Evolutionary conservation across 371 early-diverging fungal species (phyloP), one percentile per base, ranked within the genome.

Genomic region (Mucor mucedo): DNA sequence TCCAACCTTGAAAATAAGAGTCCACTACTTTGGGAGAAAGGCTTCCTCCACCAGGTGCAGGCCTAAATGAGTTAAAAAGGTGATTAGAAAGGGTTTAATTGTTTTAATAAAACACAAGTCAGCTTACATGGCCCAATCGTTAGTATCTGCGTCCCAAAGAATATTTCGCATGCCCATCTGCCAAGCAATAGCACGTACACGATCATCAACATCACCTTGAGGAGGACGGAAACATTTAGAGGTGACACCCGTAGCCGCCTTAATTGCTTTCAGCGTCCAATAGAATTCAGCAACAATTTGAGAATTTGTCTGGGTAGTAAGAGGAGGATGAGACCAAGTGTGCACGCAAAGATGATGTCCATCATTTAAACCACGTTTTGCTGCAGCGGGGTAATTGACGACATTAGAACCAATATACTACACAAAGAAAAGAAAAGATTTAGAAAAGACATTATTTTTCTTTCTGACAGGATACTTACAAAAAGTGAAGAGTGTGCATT

Each of bases 241-340:
- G 10, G 83, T 80, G n/a, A 79, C 65, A 52, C 85, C 85, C n/a
- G 76, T 76, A 6, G 79, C 76, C 29, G 82, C 74, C 68, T 86
- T 78, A 66, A 88, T 77, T 40, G 79, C 77, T 28, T 72, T 71
- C 4, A 76, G 68, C 3, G 79, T 75, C 78, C 80, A 80, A 50
- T 84, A 76, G 28, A 87, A 58, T 54, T 89, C 87, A 30, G 87
- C 82, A 55, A 86, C 80, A 21, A 84, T 72, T 50, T 81, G 68
- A 7, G 78, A 76, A 55, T 82, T 83, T 28, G 80, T 72, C 35
- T 72, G 65, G 13, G 82, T 72, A 11, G 87, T 84, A 71, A 87
- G 71, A 7, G 68, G 65, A 30, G 77, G 81, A 62, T 89, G 89
- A 5, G 83, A 78, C 86, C 86, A 85, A 9, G 84, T 84, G 53